These are phyloP conservation scores for Corinectria fuckeliana DNA, from an alignment of 2,329 filamentous ascomycete species.

Conservation along the genomic window DNA sequence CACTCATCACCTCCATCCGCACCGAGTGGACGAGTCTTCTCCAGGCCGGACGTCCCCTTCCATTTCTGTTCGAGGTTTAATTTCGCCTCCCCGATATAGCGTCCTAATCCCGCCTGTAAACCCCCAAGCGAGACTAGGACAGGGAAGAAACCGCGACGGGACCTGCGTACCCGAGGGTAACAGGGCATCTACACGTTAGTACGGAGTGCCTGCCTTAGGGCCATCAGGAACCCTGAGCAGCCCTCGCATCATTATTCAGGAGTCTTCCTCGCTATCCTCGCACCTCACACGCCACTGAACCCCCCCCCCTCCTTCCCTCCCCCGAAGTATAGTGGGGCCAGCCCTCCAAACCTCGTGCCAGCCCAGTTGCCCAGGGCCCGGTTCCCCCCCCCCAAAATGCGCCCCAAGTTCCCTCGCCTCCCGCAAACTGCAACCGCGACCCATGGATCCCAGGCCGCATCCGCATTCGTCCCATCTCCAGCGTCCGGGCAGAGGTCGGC, in stretches of 20 bases:
- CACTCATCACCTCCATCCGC: no score
- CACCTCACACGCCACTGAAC: conserved; percentile 15
- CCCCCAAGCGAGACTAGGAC: not conserved
- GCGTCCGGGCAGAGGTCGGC: conserved; percentile 29
- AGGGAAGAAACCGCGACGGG: not conserved
- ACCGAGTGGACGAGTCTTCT: not conserved
- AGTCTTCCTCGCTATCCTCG: conserved; percentile 1
- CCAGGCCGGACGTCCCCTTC: no score
- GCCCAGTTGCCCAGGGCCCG: conserved; percentile 33
- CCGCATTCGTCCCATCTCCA: conserved; percentile 33
- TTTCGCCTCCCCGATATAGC: conserved; percentile 28
- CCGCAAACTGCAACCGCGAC: conserved; percentile 22
- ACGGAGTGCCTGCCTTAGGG: conserved; percentile 1
- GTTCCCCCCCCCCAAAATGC: conserved; percentile 24
- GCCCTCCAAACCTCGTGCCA: conserved; percentile 33
- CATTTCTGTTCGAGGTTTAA: conserved; percentile 21
- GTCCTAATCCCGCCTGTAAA: conserved; percentile 4
- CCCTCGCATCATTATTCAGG: not conserved
- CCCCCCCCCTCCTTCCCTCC: no score
- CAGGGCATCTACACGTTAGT: not conserved
- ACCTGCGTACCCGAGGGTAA: not conserved
- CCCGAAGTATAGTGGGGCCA: conserved; percentile 23
- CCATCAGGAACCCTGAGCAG: conserved; percentile 2
- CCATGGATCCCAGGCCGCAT: not conserved
- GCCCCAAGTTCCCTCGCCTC: conserved; percentile 30